phyloP scores from a whole-genome alignment of 148 eudicot species.

The Nyssa sinensis region DNA sequence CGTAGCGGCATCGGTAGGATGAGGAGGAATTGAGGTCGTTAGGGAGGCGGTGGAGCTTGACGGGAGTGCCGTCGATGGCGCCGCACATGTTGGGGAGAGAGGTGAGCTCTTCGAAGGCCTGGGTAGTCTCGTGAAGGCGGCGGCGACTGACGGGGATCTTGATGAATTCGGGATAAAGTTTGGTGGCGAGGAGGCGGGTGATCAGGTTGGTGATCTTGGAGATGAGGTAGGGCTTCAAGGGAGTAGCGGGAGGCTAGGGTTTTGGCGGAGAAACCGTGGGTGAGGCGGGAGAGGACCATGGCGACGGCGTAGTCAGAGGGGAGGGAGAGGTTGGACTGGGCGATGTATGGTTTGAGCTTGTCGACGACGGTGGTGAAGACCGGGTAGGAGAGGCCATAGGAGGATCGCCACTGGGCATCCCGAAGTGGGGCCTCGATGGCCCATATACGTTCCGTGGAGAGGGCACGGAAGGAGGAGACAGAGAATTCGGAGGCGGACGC shows the following conservation, averaged over 20 bases:
- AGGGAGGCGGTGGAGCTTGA: slow-evolving; percentile 41
- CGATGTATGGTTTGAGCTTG: slow-evolving; percentile 73
- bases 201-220: slow-evolving; percentile 96
- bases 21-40: slow-evolving; percentile 30
- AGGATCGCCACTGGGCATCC: slow-evolving; percentile 75
- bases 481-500: slow-evolving; percentile 50
- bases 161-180: slow-evolving; percentile 83
- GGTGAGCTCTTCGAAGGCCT: slow-evolving; percentile 68
- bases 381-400: slow-evolving; percentile 81
- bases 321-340: slow-evolving; percentile 69
- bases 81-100: slow-evolving; percentile 75
- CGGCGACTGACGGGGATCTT: slow-evolving; percentile 74
- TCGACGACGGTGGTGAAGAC: slow-evolving; percentile 82
- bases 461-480: slow-evolving; percentile 81
- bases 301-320: slow-evolving; percentile 95
- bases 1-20: slow-evolving; percentile 38
- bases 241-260: slow-evolving; percentile 63
- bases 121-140: slow-evolving; percentile 63
- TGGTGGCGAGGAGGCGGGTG: slow-evolving; percentile 80
- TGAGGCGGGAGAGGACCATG: slow-evolving; percentile 81
- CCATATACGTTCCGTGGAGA: slow-evolving; percentile 84
- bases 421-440: slow-evolving; percentile 78
- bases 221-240: slow-evolving; percentile 76
- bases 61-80: slow-evolving; percentile 60
- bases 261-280: slow-evolving; percentile 58